phyloP scores from a whole-genome alignment of 192 early-diverging fungal species.

The Backusella liffmaniae region DNA sequence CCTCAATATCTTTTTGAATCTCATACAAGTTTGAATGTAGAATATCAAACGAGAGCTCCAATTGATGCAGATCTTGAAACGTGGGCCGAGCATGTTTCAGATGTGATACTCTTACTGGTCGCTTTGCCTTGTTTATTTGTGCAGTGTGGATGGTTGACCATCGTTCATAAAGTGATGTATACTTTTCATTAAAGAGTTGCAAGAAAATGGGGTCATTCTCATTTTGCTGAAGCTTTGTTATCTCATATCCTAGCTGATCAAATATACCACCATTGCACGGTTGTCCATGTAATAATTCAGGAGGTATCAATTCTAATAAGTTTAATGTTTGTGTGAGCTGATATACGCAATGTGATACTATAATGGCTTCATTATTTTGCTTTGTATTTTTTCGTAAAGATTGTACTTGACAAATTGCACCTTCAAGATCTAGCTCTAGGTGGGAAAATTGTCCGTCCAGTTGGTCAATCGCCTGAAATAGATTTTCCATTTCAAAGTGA shows the following conservation, averaged over 20 bases:
- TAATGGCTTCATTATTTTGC: background rate
- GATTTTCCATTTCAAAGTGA: slow-evolving; percentile 21
- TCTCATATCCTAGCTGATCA: background rate
- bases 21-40: slow-evolving; percentile 49
- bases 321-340: background rate
- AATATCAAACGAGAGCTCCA: slow-evolving; percentile 52
- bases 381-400: background rate
- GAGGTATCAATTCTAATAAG: background rate
- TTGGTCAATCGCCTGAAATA: slow-evolving; percentile 26
- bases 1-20: slow-evolving; percentile 47
- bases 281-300: background rate
- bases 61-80: slow-evolving; percentile 37
- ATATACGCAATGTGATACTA: slow-evolving; percentile 7
- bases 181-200: background rate
- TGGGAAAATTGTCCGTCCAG: slow-evolving; percentile 23
- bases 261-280: background rate
- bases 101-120: background rate
- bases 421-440: slow-evolving; percentile 18
- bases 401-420: slow-evolving; percentile 9
- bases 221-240: background rate
- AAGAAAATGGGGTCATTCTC: background rate
- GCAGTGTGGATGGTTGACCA: background rate
- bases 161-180: background rate
- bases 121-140: background rate
- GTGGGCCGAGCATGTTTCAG: background rate